Evolutionary conservation across 305 asterid species (phyloP).

Genomic region (Solanum chacoense): DNA sequence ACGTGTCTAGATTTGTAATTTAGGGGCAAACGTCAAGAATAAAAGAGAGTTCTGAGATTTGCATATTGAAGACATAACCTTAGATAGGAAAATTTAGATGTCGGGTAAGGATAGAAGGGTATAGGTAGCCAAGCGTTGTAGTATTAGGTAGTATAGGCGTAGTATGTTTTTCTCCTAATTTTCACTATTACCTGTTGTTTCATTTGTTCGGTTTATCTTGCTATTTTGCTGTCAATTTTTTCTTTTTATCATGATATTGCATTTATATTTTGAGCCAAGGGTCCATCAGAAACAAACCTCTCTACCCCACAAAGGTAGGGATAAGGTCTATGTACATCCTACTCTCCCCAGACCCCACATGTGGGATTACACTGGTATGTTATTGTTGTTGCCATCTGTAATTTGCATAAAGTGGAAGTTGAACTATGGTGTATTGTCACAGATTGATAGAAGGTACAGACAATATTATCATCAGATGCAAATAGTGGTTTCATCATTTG

Average conservation of each 20-base stretch:
- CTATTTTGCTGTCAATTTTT: background rate
- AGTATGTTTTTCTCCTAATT: background rate
- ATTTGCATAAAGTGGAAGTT: background rate
- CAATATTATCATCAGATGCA: conserved; percentile 88
- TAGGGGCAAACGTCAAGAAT: background rate
- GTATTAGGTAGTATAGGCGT: background rate
- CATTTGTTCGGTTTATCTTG: background rate
- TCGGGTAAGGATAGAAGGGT: background rate
- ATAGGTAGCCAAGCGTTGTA: background rate
- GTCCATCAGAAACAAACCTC: background rate
- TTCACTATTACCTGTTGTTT: background rate
- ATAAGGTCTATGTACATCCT: background rate
- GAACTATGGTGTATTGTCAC: conserved; percentile 6
- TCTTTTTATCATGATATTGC: background rate
- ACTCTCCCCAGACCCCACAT: background rate
- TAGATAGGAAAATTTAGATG: background rate
- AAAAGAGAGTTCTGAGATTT: background rate
- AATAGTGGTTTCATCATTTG: conserved; percentile 69
- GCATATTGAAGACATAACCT: background rate
- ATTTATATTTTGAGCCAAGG: background rate
- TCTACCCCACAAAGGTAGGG: background rate
- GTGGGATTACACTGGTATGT: background rate
- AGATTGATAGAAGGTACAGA: conserved; percentile 80
- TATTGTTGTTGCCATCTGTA: background rate
- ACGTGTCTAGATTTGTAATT: background rate